Conservation (phyloP, 1,284 basidiomycete genomes). For the Austroboletus niveus region DNA sequence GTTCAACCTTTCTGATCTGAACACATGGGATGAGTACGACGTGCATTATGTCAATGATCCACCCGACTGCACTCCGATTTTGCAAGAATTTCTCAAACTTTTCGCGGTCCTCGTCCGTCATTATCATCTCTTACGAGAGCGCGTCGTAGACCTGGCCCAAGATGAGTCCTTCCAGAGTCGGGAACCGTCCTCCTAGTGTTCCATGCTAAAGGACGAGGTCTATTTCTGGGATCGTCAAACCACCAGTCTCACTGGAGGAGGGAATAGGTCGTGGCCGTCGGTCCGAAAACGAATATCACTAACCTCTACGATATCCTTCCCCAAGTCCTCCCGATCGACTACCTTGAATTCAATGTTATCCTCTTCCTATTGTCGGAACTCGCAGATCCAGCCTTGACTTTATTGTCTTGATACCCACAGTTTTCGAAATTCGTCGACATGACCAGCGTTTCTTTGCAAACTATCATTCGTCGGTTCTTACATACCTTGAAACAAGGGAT, state of each 20-base stretch:
- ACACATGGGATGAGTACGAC: constrained; percentile 2
- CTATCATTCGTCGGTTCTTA: constrained; percentile 1
- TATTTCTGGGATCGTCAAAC: constrained; percentile 91
- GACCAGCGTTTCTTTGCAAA: constrained; percentile 70
- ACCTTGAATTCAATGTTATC: constrained; percentile 78
- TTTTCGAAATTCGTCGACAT: constrained; percentile 97
- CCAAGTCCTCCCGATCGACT: constrained; percentile 90
- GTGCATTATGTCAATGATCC: background rate
- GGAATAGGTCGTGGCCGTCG: background rate
- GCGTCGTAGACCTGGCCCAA: constrained; percentile 96
- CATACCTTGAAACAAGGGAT: constrained; percentile 97
- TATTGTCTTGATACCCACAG: constrained; percentile 97
- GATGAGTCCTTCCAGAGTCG: constrained; percentile 89
- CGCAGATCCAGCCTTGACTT: constrained; percentile 92
- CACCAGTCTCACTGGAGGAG: constrained; percentile 84
- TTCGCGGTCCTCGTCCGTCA: constrained; percentile 47
- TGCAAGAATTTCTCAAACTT: constrained; percentile 78
- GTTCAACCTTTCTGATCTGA: constrained; percentile 74
- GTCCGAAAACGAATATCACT: background rate
- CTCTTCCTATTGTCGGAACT: constrained; percentile 85
- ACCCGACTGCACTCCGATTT: constrained; percentile 56
- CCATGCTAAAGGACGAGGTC: constrained; percentile 89
- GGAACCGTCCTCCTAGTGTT: constrained; percentile 97
- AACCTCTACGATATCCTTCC: constrained; percentile 88
- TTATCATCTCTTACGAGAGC: constrained; percentile 87